phyloP scores from a whole-genome alignment of 2,329 filamentous ascomycete genomes.

The Calonectria pseudoturangicola region DNA sequence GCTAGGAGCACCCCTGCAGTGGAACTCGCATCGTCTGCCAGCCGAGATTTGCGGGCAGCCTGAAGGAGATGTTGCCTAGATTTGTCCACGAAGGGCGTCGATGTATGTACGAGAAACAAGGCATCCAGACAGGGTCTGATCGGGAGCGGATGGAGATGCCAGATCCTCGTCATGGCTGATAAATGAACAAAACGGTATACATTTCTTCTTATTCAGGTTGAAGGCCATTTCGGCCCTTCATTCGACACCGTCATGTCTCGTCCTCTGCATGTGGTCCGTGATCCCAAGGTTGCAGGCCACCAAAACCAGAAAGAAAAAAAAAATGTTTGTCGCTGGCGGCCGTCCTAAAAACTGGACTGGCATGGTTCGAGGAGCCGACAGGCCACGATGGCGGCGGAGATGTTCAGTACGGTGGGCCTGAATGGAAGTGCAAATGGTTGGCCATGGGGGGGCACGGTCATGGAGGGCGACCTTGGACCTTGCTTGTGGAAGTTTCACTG shows the following conservation, averaged over 20 bases:
- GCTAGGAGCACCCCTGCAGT: slow-evolving; percentile 47
- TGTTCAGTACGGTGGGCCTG: slow-evolving; percentile 36
- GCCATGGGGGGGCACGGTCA: slow-evolving; percentile 29
- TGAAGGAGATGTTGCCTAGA: slow-evolving; percentile 18
- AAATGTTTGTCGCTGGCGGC: slow-evolving; percentile 36
- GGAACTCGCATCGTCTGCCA: slow-evolving; percentile 14
- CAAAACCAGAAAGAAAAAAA: not conserved
- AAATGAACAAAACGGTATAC: slow-evolving; percentile 1
- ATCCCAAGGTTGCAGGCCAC: slow-evolving; percentile 5
- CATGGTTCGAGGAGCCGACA: slow-evolving; percentile 38
- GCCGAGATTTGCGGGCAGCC: slow-evolving; percentile 31
- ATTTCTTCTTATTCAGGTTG: not conserved
- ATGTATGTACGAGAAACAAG: slow-evolving; percentile 48
- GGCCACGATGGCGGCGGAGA: slow-evolving; percentile 33
- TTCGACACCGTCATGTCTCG: slow-evolving; percentile 38
- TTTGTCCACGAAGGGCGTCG: slow-evolving; percentile 41
- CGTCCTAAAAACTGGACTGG: slow-evolving; percentile 29
- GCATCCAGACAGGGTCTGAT: slow-evolving; percentile 48
- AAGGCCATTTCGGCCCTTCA: slow-evolving; percentile 41
- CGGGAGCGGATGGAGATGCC: slow-evolving; percentile 44
- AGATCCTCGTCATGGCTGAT: slow-evolving; percentile 49
- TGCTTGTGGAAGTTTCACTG: slow-evolving; percentile 45
- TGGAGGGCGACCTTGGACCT: slow-evolving; percentile 37
- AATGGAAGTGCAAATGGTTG: slow-evolving; percentile 38
- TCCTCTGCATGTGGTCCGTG: slow-evolving; percentile 23